These are phyloP conservation scores for Neophaeococcomyces mojaviensis DNA, from an alignment of 2,329 filamentous ascomycete species.

Conservation along the genomic window DNA sequence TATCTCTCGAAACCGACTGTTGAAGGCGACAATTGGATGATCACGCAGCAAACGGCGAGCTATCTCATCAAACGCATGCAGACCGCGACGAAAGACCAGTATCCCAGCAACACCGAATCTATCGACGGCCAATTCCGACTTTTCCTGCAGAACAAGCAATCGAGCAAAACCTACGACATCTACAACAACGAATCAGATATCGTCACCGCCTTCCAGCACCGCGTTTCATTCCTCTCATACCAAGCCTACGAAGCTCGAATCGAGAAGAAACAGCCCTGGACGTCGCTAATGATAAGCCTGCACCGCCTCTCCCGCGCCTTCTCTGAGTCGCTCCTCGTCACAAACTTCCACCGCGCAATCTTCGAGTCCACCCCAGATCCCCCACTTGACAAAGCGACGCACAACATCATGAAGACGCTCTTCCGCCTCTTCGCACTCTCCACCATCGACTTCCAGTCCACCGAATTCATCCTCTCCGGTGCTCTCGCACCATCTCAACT, in stretches of 20 bases:
- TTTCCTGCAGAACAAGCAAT: conserved; percentile 24
- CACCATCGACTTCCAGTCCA: conserved; percentile 39
- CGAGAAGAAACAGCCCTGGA: conserved; percentile 42
- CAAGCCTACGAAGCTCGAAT: conserved; percentile 38
- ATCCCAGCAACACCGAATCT: conserved; percentile 30
- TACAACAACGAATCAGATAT: conserved; percentile 32
- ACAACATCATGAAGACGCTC: conserved; percentile 32
- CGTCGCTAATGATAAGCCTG: conserved; percentile 31
- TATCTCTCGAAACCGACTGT: conserved; percentile 48
- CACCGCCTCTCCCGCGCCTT: conserved; percentile 34
- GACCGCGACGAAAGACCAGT: conserved; percentile 28
- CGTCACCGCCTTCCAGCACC: conserved; percentile 39
- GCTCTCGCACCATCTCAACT: conserved; percentile 37
- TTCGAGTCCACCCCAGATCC: conserved; percentile 14
- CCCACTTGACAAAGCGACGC: conserved; percentile 25
- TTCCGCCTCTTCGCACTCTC: conserved; percentile 44
- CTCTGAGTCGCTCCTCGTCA: conserved; percentile 43
- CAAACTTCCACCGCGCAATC: conserved; percentile 39
- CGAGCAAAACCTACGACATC: conserved; percentile 24
- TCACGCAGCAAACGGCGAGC: conserved; percentile 46
- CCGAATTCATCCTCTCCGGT: conserved; percentile 39
- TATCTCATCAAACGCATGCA: conserved; percentile 48
- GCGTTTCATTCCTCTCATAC: conserved; percentile 34
- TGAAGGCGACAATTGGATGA: conserved; percentile 53
- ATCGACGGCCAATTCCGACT: conserved; percentile 36